These are phyloP conservation scores for Jaltomata sinuosa DNA, from an alignment of 257 asterid species.

Conservation along the genomic window DNA sequence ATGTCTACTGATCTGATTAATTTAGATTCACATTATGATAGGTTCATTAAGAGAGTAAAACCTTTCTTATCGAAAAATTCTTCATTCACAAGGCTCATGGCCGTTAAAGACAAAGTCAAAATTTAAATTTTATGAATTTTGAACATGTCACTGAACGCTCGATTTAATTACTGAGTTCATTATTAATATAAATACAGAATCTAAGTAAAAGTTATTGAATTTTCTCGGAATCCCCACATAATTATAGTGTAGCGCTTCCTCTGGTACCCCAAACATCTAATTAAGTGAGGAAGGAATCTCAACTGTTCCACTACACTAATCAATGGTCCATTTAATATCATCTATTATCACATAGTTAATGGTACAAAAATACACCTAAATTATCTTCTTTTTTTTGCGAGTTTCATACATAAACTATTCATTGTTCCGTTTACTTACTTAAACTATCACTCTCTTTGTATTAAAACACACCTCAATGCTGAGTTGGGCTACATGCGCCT, in stretches of 20 bases:
- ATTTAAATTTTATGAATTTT: background rate
- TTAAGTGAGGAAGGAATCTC: background rate
- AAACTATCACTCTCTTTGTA: too few relatives aligned
- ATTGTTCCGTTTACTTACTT: too few relatives aligned
- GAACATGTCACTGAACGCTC: too few relatives aligned
- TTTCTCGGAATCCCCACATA: background rate
- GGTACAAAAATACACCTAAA: too few relatives aligned
- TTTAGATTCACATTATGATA: background rate
- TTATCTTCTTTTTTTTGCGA: too few relatives aligned
- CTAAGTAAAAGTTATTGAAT: background rate
- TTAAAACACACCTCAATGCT: too few relatives aligned
- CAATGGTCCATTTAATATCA: background rate
- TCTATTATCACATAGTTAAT: background rate
- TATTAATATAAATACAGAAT: too few relatives aligned
- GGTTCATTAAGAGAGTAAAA: background rate
- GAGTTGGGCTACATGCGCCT: too few relatives aligned
- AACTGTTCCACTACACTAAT: background rate
- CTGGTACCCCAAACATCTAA: background rate
- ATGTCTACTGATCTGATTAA: background rate
- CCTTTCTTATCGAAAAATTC: background rate
- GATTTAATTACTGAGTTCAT: too few relatives aligned
- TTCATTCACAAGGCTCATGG: background rate
- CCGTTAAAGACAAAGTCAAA: background rate
- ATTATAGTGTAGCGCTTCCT: background rate
- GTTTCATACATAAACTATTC: too few relatives aligned